These are phyloP conservation scores for Phytopythium kandeliae DNA, from an alignment of 352 stramenopile genomes.

Conservation along the genomic window DNA sequence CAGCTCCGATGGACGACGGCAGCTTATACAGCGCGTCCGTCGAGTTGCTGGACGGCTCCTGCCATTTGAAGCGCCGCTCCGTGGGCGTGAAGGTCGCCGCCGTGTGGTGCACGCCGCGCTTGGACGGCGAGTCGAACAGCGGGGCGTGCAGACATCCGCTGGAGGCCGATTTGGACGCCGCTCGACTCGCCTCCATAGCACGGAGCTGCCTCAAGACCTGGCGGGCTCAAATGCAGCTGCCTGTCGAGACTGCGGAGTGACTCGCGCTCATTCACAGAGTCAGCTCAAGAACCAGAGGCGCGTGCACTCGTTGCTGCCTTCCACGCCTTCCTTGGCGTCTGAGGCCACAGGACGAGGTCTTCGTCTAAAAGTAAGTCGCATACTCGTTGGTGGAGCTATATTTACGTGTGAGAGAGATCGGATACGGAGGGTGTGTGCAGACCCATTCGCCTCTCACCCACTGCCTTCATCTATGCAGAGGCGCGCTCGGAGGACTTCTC, in stretches of 20 bases:
- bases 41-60: conserved; percentile 30
- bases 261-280: background rate
- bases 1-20: conserved; percentile 46
- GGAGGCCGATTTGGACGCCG: conserved; percentile 16
- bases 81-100: conserved; percentile 60
- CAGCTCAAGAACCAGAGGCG: too few species aligned
- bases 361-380: background rate
- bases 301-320: background rate
- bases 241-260: background rate
- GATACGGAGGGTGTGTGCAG: too few species aligned
- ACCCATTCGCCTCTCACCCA: too few species aligned
- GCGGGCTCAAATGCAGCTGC: background rate
- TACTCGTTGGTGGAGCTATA: background rate
- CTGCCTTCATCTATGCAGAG: too few species aligned
- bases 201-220: too few species aligned
- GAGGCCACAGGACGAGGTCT: background rate
- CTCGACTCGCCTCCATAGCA: conserved; percentile 4
- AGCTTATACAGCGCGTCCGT: conserved; percentile 75
- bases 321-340: background rate
- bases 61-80: conserved; percentile 71
- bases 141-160: conserved; percentile 22
- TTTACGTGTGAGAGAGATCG: background rate
- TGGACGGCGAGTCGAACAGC: conserved; percentile 73
- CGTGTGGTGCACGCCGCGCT: conserved; percentile 63
- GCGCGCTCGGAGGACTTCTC: too few species aligned